These are phyloP conservation scores for Phialophora macrospora DNA, from an alignment of 2,329 filamentous ascomycete genomes.

Conservation along the genomic window DNA sequence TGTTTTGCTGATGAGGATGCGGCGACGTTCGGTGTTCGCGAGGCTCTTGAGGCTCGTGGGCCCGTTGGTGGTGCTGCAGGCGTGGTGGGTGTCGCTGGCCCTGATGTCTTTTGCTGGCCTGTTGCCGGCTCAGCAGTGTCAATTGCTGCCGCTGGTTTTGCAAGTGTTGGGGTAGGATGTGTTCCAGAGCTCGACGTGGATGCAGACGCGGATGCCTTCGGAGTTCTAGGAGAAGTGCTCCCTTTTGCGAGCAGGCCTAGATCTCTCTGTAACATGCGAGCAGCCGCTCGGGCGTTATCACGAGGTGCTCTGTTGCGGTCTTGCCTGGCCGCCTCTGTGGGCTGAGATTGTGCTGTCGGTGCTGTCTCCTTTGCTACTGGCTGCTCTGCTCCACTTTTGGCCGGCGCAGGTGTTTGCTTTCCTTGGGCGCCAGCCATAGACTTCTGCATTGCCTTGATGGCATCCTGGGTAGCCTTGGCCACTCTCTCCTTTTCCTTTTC, in stretches of 20 bases:
- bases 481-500: conserved; percentile 32
- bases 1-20: conserved; percentile 22
- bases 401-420: conserved; percentile 39
- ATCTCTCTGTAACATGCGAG: conserved; percentile 66
- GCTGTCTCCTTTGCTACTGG: conserved; percentile 44
- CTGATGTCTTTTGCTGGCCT: conserved; percentile 42
- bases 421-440: conserved; percentile 45
- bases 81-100: conserved; percentile 37
- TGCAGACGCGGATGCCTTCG: conserved; percentile 19
- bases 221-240: conserved; percentile 29
- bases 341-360: conserved; percentile 40
- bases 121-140: conserved; percentile 41
- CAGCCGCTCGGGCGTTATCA: conserved; percentile 58
- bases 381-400: conserved; percentile 10
- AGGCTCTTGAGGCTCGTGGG: conserved; percentile 35
- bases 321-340: conserved; percentile 49
- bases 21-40: conserved; percentile 29
- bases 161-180: conserved; percentile 41
- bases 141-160: conserved; percentile 31
- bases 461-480: conserved; percentile 67
- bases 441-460: conserved; percentile 63
- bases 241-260: conserved; percentile 55
- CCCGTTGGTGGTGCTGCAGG: conserved; percentile 36
- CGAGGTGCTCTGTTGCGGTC: conserved; percentile 59
- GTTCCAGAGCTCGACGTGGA: conserved; percentile 36